Evolutionary conservation across 1,284 basidiomycete genomes (phyloP), one percentile per base, ranked within the genome.

Genomic region (Trichosporon coremiiforme): DNA sequence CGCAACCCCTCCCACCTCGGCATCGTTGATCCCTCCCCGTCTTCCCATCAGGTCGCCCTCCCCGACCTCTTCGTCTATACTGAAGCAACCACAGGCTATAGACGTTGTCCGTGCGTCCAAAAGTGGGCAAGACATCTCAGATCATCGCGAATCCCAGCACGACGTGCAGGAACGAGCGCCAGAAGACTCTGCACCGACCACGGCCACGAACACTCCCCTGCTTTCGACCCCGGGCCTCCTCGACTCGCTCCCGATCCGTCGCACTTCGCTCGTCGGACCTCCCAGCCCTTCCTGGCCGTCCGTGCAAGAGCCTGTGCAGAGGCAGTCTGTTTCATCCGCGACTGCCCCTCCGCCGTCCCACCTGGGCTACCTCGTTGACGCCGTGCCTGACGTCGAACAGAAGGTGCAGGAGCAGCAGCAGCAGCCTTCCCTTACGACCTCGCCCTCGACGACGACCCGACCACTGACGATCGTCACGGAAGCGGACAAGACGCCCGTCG

Each of bases 341-440:
- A 62, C 57, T 33, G 57, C 15, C 6, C 57, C 29, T n/a, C 57
- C 57, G 12, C 29, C 57, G 8, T 62, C 57, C 29, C 33, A 62
- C 57, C 31, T 62, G 57, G 29, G 57, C 31, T 62, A 62, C 57
- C 57, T 62, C 57, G 57, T 33, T n/a, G 57, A 62, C 29, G 17
- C 57, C 31, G 57, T 62, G 57, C 55, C 55, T 60, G 55, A 33
- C 55, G 17, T 10, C 15, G 55, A 6, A 12, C 12, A 60, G 22
- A 33, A 62, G 15, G 31, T 25, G 25, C 25, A 25, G 25, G 25
- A 60, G 55, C 47, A 50, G 9, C 47, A 53, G 50, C 50, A 53
- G 20, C 20, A 20, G 8, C 20, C 57, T 62, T 35, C 57, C 53
- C 57, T 62, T 17, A 35, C 57, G 57, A 62, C 57, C 57, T 33